Percentiles rank a stretch among this genome's conserved stretches.
Conservation (phyloP, 768 basidiomycete genomes). For the Leccinum pellstonianum region DNA sequence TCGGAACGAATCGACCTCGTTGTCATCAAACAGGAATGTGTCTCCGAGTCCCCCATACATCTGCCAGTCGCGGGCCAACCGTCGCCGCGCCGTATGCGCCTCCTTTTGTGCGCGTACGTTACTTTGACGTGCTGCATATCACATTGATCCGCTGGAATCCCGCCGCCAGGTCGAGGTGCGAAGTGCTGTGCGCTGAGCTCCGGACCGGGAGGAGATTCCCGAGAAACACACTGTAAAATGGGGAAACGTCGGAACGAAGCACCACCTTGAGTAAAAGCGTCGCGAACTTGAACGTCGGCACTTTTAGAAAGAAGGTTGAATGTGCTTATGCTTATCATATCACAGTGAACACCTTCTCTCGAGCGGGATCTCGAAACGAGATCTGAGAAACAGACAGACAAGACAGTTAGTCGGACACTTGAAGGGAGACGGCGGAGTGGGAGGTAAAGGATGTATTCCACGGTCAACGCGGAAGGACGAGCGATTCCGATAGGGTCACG, state of each 20-base stretch:
- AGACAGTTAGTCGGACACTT: not conserved
- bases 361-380: not conserved
- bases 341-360: not conserved
- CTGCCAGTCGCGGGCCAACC: no score
- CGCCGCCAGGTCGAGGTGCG: no score
- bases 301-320: not conserved
- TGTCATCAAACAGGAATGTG: no score
- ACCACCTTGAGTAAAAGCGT: not conserved
- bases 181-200: not conserved
- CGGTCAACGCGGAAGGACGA: not conserved
- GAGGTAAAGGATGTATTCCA: not conserved
- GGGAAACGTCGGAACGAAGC: not conserved
- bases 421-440: no score
- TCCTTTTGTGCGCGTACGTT: no score
- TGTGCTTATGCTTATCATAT: not conserved
- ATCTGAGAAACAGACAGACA: not conserved
- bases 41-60: no score
- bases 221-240: not conserved
- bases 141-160: no score
- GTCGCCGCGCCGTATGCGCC: no score
- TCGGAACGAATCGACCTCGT: no score
- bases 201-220: not conserved
- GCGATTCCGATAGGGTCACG: not conserved
- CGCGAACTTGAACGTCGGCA: not conserved
- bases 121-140: no score